phyloP scores from a whole-genome alignment of 352 stramenopile species.

The Phytopythium litorale region DNA sequence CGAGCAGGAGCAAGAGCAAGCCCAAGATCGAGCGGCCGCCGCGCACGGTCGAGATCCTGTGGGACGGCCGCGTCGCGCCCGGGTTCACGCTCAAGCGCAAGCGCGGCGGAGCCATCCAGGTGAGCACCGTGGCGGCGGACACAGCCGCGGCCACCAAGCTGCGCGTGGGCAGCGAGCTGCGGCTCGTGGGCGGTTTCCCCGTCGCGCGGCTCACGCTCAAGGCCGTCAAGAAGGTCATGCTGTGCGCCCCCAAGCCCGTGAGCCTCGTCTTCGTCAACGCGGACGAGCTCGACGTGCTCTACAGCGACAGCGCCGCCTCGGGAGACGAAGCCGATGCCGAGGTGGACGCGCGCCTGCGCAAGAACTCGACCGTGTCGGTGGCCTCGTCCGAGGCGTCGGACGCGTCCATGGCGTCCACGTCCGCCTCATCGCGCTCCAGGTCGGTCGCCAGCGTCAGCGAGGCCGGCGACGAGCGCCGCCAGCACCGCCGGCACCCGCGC shows the following conservation, averaged over 20 bases:
- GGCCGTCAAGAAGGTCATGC: slow-evolving; percentile 80
- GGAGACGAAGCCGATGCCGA: slow-evolving; percentile 18
- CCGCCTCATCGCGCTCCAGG: slow-evolving; percentile 15
- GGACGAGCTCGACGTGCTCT: slow-evolving; percentile 9
- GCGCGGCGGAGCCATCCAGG: slow-evolving; percentile 63
- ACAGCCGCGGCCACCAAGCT: slow-evolving; percentile 22
- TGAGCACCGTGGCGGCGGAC: slow-evolving; percentile 45
- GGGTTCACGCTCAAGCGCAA: slow-evolving; percentile 79
- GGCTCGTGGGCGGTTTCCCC: slow-evolving; percentile 71
- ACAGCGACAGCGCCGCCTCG: slow-evolving; percentile 29
- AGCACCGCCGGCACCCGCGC: slow-evolving; percentile 12
- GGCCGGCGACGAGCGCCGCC: slow-evolving; percentile 19
- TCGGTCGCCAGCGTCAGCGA: slow-evolving; percentile 20
- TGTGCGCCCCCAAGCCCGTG: slow-evolving; percentile 65
- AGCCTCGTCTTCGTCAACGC: slow-evolving; percentile 69
- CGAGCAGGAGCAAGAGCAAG: background rate
- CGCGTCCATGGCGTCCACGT: slow-evolving; percentile 14
- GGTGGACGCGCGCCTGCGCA: background rate
- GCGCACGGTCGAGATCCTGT: slow-evolving; percentile 68
- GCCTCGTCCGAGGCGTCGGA: background rate
- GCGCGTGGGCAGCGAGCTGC: slow-evolving; percentile 63
- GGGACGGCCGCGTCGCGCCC: slow-evolving; percentile 43
- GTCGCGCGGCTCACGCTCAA: slow-evolving; percentile 61
- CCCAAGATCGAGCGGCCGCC: slow-evolving; percentile 21
- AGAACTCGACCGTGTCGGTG: slow-evolving; percentile 16